Conservation (phyloP, 1,284 basidiomycete species). For the Takashimella tepidaria region DNA sequence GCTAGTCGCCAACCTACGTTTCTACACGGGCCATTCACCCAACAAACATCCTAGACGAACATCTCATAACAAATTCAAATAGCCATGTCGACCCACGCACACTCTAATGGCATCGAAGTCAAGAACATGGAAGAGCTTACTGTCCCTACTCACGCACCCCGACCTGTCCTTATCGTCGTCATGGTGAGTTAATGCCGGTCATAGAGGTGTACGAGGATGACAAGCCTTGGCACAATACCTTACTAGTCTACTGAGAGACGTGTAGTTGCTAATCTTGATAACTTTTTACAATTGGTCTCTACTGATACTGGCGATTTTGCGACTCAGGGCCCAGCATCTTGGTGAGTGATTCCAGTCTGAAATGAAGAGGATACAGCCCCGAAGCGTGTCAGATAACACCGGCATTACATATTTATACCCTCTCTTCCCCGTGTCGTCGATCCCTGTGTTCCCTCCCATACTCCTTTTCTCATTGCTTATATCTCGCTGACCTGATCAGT, state of each 20-base stretch:
- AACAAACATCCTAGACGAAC: too few relatives aligned
- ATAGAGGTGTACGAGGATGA: too few relatives aligned
- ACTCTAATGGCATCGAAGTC: not conserved
- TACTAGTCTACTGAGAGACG: not conserved
- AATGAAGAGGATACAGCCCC: not conserved
- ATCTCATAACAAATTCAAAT: too few relatives aligned
- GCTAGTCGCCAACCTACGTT: too few relatives aligned
- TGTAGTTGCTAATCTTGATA: too few relatives aligned
- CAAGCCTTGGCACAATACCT: not conserved
- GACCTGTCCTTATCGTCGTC: conserved; percentile 46
- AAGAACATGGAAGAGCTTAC: conserved; percentile 29
- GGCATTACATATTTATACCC: too few relatives aligned
- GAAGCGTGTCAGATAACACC: too few relatives aligned
- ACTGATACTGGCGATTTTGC: not conserved
- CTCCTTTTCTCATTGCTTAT: not conserved
- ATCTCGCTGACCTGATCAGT: conserved; percentile 34
- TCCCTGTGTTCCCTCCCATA: not conserved
- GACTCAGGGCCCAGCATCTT: conserved; percentile 35
- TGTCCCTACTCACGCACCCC: conserved; percentile 27
- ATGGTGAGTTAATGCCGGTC: too few relatives aligned
- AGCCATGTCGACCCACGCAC: too few relatives aligned
- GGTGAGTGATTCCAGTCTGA: conserved; percentile 21
- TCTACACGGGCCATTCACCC: too few relatives aligned
- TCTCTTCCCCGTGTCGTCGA: not conserved
- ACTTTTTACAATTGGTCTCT: too few relatives aligned